Evolutionary conservation across 2,329 filamentous ascomycete genomes (phyloP), one percentile per base, ranked within the genome.

Genomic region (Diaporthe helianthi): DNA sequence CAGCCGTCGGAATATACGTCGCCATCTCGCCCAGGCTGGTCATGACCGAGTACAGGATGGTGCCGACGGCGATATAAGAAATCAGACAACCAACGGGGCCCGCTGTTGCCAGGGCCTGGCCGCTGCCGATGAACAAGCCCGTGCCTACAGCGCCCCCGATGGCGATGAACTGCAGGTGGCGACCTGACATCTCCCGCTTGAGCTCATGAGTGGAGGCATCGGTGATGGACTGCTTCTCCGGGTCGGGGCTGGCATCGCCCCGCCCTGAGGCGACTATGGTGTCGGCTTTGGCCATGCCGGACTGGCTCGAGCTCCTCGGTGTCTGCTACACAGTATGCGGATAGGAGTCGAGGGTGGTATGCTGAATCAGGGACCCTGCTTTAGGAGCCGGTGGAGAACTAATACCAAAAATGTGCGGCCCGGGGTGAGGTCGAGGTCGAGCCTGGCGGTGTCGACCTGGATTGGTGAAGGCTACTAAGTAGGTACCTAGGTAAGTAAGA

Each of bases 41-140:
- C 90, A 95, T 94, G 79, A 94, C 89, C 5, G 89, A 89, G 82
- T 87, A 95, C 58, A 95, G 87, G 69, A 94, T 86, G 19, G 87
- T 83, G 53, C 91, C 92, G 75, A 94, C 85, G 71, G 92, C 91
- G 70, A 87, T 77, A 76, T 91, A 93, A 55, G 89, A 89, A 73
- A 93, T 85, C 63, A 93, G 83, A 51, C 89, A 86, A 38, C 89
- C 88, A 1, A 86, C 87, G 15, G 91, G 91, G 0, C 91, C 91
- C 15, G 89, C 85, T 55, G 84, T 87, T 67, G 86, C 82, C 67
- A 93, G 83, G 17, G 89, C 88, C 47, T 80, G 81, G 53, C 90
- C 90, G 66, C 86, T 89, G 63, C 90, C 90, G 47, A 93, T 85
- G 79, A 93, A 93, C 54, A 93, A 83, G 72, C 91, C 91, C 2